Evolutionary conservation across 2,329 filamentous ascomycete species (phyloP).

Genomic region (Sclerotinia borealis): DNA sequence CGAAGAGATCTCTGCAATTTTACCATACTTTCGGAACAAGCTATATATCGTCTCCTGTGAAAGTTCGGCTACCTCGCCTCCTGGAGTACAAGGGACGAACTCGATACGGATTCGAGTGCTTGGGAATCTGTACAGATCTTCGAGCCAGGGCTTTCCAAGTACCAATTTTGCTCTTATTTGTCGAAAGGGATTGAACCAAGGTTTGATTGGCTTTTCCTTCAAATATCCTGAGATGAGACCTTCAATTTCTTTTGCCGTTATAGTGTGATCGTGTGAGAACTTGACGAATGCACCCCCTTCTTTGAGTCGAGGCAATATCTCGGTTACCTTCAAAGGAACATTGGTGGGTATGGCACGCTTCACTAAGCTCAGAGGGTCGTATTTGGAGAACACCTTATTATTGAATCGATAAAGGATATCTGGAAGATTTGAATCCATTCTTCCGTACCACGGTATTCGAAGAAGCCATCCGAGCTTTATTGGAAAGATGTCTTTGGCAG

Average conservation of each 20-base stretch:
- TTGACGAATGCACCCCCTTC: slow-evolving; percentile 95
- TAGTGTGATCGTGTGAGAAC: slow-evolving; percentile 50
- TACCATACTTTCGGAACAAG: slow-evolving; percentile 84
- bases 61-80: slow-evolving; percentile 67
- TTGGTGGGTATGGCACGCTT: slow-evolving; percentile 57
- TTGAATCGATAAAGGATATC: slow-evolving; percentile 46
- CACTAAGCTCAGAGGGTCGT: slow-evolving; percentile 50
- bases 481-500: slow-evolving; percentile 70
- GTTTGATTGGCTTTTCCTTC: slow-evolving; percentile 64
- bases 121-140: slow-evolving; percentile 82
- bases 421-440: slow-evolving; percentile 38
- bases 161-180: slow-evolving; percentile 68
- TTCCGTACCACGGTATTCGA: slow-evolving; percentile 42
- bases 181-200: slow-evolving; percentile 84
- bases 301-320: slow-evolving; percentile 77
- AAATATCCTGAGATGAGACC: slow-evolving; percentile 55
- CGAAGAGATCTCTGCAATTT: slow-evolving; percentile 75
- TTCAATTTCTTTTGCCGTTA: slow-evolving; percentile 50
- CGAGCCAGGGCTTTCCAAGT: slow-evolving; percentile 82
- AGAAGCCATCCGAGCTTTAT: slow-evolving; percentile 63
- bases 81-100: slow-evolving; percentile 69
- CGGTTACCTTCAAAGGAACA: slow-evolving; percentile 63
- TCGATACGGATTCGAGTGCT: slow-evolving; percentile 73
- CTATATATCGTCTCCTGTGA: slow-evolving; percentile 83
- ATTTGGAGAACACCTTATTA: slow-evolving; percentile 44